These are phyloP conservation scores for Paraconiothyrium sp. DNA, from an alignment of 2,329 filamentous ascomycete genomes.

Conservation along the genomic window DNA sequence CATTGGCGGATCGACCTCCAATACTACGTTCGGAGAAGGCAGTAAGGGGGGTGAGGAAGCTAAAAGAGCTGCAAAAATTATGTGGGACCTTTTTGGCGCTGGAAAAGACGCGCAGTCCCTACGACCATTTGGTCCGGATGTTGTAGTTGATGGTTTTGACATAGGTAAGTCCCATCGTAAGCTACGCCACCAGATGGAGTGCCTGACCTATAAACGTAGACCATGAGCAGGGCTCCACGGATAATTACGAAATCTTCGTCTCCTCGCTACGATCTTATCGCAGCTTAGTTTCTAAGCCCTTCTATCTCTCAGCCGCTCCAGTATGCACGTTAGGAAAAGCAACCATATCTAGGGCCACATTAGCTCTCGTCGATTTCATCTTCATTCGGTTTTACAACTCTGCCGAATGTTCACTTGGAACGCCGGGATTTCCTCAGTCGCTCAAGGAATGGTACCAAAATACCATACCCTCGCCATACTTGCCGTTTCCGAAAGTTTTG, in stretches of 20 bases:
- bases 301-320: slow-evolving; percentile 13
- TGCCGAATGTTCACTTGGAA: slow-evolving; percentile 5
- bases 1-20: slow-evolving; percentile 11
- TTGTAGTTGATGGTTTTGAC: slow-evolving; percentile 7
- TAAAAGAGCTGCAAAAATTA: slow-evolving; percentile 1
- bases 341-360: background rate
- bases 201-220: background rate
- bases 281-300: background rate
- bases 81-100: slow-evolving; percentile 15
- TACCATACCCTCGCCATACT: background rate
- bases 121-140: slow-evolving; percentile 8
- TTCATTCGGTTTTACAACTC: slow-evolving; percentile 16
- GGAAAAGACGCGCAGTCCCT: background rate
- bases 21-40: slow-evolving; percentile 6
- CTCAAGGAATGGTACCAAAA: slow-evolving; percentile 10
- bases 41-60: slow-evolving; percentile 2
- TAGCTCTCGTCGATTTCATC: slow-evolving; percentile 12
- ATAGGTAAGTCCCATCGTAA: background rate
- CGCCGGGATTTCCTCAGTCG: background rate
- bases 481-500: slow-evolving; percentile 6
- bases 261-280: slow-evolving; percentile 1
- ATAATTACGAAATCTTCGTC: slow-evolving; percentile 3
- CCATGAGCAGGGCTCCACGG: slow-evolving; percentile 1
- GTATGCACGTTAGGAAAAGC: background rate
- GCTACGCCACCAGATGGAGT: background rate